These are phyloP conservation scores for Skeletonema tropicum DNA, from an alignment of 108 stramenopile genomes.

Conservation along the genomic window DNA sequence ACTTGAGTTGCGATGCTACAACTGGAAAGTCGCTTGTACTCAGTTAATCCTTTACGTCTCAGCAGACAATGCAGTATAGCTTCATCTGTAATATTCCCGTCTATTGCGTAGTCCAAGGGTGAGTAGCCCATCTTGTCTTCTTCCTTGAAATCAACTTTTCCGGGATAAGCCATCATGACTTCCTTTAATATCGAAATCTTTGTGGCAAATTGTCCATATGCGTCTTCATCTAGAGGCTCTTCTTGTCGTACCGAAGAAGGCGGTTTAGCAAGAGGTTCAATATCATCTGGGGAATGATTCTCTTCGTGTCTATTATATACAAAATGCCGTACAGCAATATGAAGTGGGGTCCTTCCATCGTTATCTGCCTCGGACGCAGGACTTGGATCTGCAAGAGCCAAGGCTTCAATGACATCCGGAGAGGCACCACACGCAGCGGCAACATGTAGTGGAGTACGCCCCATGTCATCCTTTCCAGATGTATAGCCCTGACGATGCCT, in stretches of 20 bases:
- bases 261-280: neutral
- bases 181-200: conserved; percentile 26
- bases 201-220: neutral
- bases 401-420: conserved; percentile 23
- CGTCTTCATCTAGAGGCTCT: neutral
- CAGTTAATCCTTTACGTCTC: neutral
- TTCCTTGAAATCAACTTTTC: conserved; percentile 39
- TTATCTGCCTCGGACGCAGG: conserved; percentile 37
- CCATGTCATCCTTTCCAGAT: conserved; percentile 20
- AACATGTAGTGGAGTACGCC: conserved; percentile 40
- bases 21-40: neutral
- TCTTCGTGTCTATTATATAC: neutral
- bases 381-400: conserved; percentile 29
- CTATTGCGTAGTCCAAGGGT: conserved; percentile 46
- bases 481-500: conserved; percentile 19
- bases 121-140: conserved; percentile 37
- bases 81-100: neutral
- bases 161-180: conserved; percentile 40
- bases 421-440: conserved; percentile 34
- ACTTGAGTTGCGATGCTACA: neutral
- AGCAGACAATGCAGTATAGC: neutral
- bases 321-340: conserved; percentile 23
- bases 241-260: neutral
- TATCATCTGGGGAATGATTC: conserved; percentile 9
- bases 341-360: conserved; percentile 33